phyloP scores from a whole-genome alignment of 2,329 filamentous ascomycete genomes.

The Stemphylium lycopersici region DNA sequence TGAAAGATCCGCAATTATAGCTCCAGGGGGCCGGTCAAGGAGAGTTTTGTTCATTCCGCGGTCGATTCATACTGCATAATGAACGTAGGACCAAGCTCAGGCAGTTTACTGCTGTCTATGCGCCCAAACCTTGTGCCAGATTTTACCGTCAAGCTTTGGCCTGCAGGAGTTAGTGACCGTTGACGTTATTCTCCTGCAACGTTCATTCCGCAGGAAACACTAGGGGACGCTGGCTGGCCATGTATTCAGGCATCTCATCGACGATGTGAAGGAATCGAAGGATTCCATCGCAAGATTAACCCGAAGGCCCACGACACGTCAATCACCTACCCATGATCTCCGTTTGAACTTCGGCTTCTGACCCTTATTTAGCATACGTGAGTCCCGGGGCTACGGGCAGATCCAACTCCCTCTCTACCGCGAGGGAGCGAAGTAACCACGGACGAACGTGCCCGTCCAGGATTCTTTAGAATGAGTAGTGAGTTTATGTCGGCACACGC shows the following conservation, averaged over 20 bases:
- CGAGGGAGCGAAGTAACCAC: constrained; percentile 10
- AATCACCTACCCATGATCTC: constrained; percentile 21
- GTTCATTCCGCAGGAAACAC: background rate
- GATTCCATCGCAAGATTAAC: constrained; percentile 11
- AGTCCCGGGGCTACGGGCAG: constrained; percentile 22
- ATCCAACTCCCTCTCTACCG: constrained; percentile 5
- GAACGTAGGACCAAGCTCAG: constrained; percentile 25
- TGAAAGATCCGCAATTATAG: constrained; percentile 22
- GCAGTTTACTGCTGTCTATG: constrained; percentile 19
- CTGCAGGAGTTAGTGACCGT: constrained; percentile 1
- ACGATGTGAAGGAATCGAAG: constrained; percentile 16
- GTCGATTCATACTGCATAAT: constrained; percentile 25
- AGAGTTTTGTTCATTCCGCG: constrained; percentile 24
- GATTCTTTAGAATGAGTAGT: background rate
- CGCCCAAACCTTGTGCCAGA: constrained; percentile 2
- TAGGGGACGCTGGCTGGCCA: background rate
- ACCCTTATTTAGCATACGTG: constrained; percentile 15
- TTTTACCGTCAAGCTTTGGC: background rate
- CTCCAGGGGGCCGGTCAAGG: constrained; percentile 18
- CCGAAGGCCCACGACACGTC: constrained; percentile 21
- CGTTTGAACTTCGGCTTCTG: constrained; percentile 25
- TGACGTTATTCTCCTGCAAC: constrained; percentile 7
- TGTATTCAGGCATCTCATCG: constrained; percentile 1
- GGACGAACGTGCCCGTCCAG: constrained; percentile 7
- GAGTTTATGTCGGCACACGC: constrained; percentile 12